Base-by-base conservation (phyloP, 2,329 filamentous ascomycete genomes). In the Ascosphaera aggregata region DNA sequence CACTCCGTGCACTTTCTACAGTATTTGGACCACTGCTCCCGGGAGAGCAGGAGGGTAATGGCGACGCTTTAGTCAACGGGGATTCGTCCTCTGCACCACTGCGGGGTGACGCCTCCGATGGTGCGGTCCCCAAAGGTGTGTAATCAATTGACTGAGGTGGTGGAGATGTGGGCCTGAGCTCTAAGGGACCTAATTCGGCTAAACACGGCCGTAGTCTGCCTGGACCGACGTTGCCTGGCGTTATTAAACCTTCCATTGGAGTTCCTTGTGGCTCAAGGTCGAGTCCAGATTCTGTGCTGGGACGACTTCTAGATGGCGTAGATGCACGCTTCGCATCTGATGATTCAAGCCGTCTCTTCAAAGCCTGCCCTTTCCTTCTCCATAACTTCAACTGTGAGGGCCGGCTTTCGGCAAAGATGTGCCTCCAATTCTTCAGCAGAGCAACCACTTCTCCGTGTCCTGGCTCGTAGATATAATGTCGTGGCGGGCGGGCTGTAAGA, bases 361-460 rank as follows among this genome's bases (percentile, higher is more conserved):
- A 7, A 32, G 11, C 9, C 15, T 32, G 13, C 13, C 11, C 30
- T 32, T 32, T 32, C 11, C 30, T 9, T 32, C 15, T 32, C 30
- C 4, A 4, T 4, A n/a, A n/a, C 4, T 32, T 32, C 9, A 3
- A 4, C 15, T n/a, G 13, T n/a, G 30, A 7, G 15, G 53, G 54
- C 39, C 57, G 49, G 0, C 52, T 49, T 11, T 51, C 45, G 32
- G 55, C 54, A 43, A 64, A 63, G 2, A 61, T 45, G 41, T 63
- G 57, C 16, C 59, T 52, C 60, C 61, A 64, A 45, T 64, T 58
- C 43, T 59, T 56, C 37, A 64, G 48, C 15, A 65, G 43, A 2
- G 61, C 53, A 0, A 65, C 59, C 39, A 56, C 56, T 17, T 60
- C 54, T 3, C 56, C 56, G 2, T 55, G 47, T 3, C 59, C 59